Evolutionary conservation across 345 rosid species (phyloP).

Genomic region (Cardamine chenopodiifolia): DNA sequence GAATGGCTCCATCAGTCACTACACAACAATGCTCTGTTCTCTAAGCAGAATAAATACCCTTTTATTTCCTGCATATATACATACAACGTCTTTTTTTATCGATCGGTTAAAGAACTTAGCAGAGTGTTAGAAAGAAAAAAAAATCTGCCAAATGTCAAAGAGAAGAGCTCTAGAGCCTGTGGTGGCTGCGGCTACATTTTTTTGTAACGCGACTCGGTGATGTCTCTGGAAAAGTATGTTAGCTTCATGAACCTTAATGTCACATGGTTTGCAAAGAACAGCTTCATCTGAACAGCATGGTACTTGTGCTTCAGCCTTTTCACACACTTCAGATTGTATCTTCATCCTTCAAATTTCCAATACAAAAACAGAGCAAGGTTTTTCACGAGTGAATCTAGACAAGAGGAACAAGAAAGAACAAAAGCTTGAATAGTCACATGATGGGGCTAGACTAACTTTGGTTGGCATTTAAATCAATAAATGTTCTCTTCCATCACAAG

Average conservation of each 20-base stretch:
- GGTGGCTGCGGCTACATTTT: constrained; percentile 14
- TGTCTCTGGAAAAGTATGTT: constrained; percentile 45
- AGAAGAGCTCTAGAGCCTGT: constrained; percentile 36
- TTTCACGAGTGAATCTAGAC: constrained; percentile 20
- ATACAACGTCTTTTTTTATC: neutral
- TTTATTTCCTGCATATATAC: constrained; percentile 31
- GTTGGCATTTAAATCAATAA: constrained; percentile 38
- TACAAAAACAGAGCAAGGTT: constrained; percentile 2
- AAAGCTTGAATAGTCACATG: constrained; percentile 40
- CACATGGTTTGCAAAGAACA: constrained; percentile 51
- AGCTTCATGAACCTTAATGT: constrained; percentile 45
- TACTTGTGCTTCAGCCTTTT: constrained; percentile 49
- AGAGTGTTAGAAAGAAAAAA: neutral
- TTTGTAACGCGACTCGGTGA: constrained; percentile 39
- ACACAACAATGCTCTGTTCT: constrained; percentile 50
- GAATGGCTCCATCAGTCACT: constrained; percentile 47
- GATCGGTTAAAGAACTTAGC: neutral
- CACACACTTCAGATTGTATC: constrained; percentile 50
- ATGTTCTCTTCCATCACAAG: constrained; percentile 22
- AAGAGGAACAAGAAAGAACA: constrained; percentile 17
- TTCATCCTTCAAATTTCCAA: constrained; percentile 24
- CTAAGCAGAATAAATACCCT: constrained; percentile 49
- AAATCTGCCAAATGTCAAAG: constrained; percentile 49
- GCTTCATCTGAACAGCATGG: constrained; percentile 51
- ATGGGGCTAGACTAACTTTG: constrained; percentile 39